Base-by-base conservation (phyloP, 306 rosid species). In the Pachyrhizus erosus region DNA sequence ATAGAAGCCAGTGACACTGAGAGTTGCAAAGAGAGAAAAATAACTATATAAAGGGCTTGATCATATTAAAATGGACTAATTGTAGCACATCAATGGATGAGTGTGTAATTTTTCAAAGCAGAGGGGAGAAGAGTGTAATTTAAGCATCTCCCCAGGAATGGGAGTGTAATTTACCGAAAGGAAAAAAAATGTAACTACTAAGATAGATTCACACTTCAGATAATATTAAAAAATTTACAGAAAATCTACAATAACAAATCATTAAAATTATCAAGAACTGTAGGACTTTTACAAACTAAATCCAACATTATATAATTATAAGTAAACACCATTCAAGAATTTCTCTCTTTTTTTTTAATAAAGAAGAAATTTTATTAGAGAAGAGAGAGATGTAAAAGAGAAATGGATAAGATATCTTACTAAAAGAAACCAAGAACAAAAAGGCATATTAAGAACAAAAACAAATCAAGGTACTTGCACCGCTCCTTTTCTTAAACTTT, bases 241-340 rank as follows among this genome's bases (percentile, higher is more conserved):
- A 3, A 43, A 14, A 9, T 20, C n/a, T 45, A 80, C 14, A 60
- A 31, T 52, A 61, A 60, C 24, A 40, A 79, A 61, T 42, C 46
- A 49, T 31, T 17, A 77, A 49, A 77, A 39, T 61, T 26, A 48
- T 60, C 27, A 72, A 72, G 61, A 37, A 72, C 51, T n/a, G 10
- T 48, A 39, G 9, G 7, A 9, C 33, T 48, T 66, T 73, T 42
- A 45, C 77, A 42, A 60, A 60, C 52, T 70, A 37, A 58, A 76
- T 23, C 68, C 60, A 66, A 66, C 51, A n/a, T n/a, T n/a, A n/a
- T n/a, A n/a, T n/a, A n/a, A 72, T 51, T 12, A 83, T 5, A 65
- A 2, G 46, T 1, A 26, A 13, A 75, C 23, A 23, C 27, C 58
- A 17, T 26, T 52, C 11, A 18, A 80, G 17, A 58, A 33, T 2